Evolutionary conservation across 2,329 filamentous ascomycete species (phyloP).

Genomic region (Curvularia sp.): DNA sequence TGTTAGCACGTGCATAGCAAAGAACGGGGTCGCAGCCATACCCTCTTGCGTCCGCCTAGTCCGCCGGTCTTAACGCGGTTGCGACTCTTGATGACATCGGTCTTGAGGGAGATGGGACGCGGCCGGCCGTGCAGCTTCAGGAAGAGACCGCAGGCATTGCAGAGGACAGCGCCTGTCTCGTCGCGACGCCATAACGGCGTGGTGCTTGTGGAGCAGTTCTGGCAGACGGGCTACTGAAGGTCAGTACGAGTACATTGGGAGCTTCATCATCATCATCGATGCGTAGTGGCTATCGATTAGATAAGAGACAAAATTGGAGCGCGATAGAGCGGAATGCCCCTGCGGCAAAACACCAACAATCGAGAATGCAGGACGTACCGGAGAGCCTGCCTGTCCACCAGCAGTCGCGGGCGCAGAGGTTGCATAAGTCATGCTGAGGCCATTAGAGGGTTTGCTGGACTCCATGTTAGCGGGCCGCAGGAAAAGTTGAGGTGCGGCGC

Average conservation of each 20-base stretch:
- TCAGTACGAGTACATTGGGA: slow-evolving; percentile 30
- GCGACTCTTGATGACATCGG: slow-evolving; percentile 98
- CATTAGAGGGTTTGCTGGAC: slow-evolving; percentile 53
- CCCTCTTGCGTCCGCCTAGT: slow-evolving; percentile 83
- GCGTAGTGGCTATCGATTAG: slow-evolving; percentile 48
- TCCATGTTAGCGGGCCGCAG: slow-evolving; percentile 33
- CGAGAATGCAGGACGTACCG: slow-evolving; percentile 56
- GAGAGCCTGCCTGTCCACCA: slow-evolving; percentile 67
- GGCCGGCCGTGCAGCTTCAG: slow-evolving; percentile 94
- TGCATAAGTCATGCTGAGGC: slow-evolving; percentile 65
- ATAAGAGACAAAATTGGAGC: slow-evolving; percentile 47
- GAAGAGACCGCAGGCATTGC: slow-evolving; percentile 98
- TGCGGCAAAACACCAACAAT: slow-evolving; percentile 44
- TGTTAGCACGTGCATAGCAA: slow-evolving; percentile 15
- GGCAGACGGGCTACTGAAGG: slow-evolving; percentile 80
- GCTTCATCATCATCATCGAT: slow-evolving; percentile 22
- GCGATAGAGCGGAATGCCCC: slow-evolving; percentile 38
- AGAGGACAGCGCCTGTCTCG: slow-evolving; percentile 92
- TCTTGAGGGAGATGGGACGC: slow-evolving; percentile 95
- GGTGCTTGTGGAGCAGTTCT: slow-evolving; percentile 94
- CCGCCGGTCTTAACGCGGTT: slow-evolving; percentile 93
- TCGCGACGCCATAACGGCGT: slow-evolving; percentile 97
- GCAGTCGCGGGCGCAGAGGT: slow-evolving; percentile 71
- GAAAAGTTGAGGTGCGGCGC: slow-evolving; percentile 44
- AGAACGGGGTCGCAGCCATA: slow-evolving; percentile 50